Evolutionary conservation across 495 filamentous ascomycete genomes (phyloP), one percentile per base, ranked within the genome.

Genomic region (Penicillium waksmanii): DNA sequence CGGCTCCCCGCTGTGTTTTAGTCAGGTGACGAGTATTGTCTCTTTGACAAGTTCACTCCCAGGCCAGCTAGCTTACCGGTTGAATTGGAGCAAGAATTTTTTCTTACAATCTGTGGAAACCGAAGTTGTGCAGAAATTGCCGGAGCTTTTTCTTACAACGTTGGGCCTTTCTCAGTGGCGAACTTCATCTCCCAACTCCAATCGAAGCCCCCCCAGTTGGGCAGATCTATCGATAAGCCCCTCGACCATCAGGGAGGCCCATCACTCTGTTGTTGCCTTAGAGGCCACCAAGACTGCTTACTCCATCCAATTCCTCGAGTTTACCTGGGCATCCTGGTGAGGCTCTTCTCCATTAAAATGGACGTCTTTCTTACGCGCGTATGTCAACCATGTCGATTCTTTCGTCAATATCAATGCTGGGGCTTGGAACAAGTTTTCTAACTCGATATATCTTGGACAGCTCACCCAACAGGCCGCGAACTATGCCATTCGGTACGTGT

Each of bases 401-500:
- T 42, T 31, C 33, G 10, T 18, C 7, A 23, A 12, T 15, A 2
- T 31, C 23, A 51, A 13, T 23, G 27, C 27, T 31, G 8, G 27
- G 8, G 27, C 48, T 33, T 21, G 6, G 19, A 51, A 12, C 23
- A n/a, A 3, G 23, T 51, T 31, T 51, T 12, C 19, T 40, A 25
- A 40, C 15, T 25, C 11, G 19, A 13, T 25, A 25, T 54, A 3
- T 40, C 34, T 25, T n/a, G 54, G 35, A 46, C 55, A 89, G 86
- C 75, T 90, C 65, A 90, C 88, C 48, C 83, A 89, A 67, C 92
- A 96, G 77, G 91, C 92, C 48, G 88, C 93, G 84, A 96, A 92
- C 75, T 93, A 91, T 82, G 92, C 91, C 73, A 90, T 96, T 60
- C 80, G 86, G 82, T 87, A 74, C 49, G 60, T 5, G 21, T 17